Base-by-base conservation (phyloP, 164 flowering plant species). In the Stephania yunnanensis region DNA sequence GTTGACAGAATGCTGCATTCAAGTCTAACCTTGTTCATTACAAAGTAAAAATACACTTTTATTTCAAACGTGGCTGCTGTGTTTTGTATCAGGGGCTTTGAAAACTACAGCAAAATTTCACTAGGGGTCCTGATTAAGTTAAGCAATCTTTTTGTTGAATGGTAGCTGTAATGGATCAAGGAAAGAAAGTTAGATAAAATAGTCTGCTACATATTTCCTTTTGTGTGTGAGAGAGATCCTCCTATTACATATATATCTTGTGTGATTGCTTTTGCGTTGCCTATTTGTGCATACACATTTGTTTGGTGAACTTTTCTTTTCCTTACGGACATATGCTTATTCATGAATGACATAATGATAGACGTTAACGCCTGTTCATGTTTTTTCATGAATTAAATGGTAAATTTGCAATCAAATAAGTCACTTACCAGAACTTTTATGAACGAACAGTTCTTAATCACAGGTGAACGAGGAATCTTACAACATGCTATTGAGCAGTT, bases 401-500 rank as follows among this genome's bases (percentile, higher is more conserved):
- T 45, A 36, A 10, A 46, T 69, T 71, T 76, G 0, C n/a, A 12
- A 30, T 71, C 61, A 50, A 58, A 58, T 50, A 50, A 50, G 15
- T 58, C 64, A 55, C 80, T 44, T 46, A 22, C 58, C 42, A 17
- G 31, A 19, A 31, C 44, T 53, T 48, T 55, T 53, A 64, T 71
- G 22, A 75, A 72, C 20, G 44, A 71, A 52, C 90, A 95, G 99
- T 90, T 87, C 91, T 91, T 90, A 69, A 82, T 88, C 73, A 96
- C 97, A 48, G 87, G 89, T 72, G 98, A 92, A 81, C 87, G 78
- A 79, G 89, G 89, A 65, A 71, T 93, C 53, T 76, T 96, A 82
- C 84, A 81, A 76, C 88, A 87, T 90, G 92, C 93, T 74, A 90
- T 90, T 81, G 91, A 87, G 72, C 97, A 91, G 79, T 73, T 96